Percentiles rank a stretch among this genome's conserved stretches.
These are phyloP conservation scores for Ascodesmis nigricans DNA, from an alignment of 495 filamentous ascomycete genomes.

Conservation along the genomic window DNA sequence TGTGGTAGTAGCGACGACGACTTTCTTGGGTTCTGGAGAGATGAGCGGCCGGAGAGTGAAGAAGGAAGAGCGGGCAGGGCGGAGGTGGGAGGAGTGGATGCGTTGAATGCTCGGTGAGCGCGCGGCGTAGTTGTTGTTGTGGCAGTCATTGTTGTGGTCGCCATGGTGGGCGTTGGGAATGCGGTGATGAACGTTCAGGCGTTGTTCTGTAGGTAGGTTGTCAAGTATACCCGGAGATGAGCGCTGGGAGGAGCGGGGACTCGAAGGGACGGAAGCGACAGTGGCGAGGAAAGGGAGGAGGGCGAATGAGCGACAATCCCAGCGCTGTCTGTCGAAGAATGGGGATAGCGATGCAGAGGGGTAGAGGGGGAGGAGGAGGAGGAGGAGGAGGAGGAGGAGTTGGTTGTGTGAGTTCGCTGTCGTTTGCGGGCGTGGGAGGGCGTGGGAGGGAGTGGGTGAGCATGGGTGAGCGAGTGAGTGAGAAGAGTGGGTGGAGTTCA, in stretches of 20 bases:
- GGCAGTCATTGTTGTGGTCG: constrained; percentile 11
- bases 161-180: constrained; percentile 6
- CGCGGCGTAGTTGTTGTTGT: constrained; percentile 20
- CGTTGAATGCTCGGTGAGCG: constrained; percentile 15
- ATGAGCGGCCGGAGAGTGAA: constrained; percentile 10
- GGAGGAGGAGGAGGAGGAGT: too few relatives aligned
- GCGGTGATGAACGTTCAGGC: too few relatives aligned
- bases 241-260: constrained; percentile 3
- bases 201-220: neutral
- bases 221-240: neutral
- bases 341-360: too few relatives aligned
- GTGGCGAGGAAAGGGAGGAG: neutral
- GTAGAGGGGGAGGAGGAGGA: too few relatives aligned
- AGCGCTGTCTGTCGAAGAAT: too few relatives aligned
- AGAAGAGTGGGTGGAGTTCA: too few relatives aligned
- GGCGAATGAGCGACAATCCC: constrained; percentile 12
- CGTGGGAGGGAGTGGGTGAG: neutral
- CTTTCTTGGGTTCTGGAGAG: constrained; percentile 14
- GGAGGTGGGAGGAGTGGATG: constrained; percentile 13
- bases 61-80: constrained; percentile 15
- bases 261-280: too few relatives aligned
- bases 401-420: too few relatives aligned
- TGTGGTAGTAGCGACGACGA: constrained; percentile 15
- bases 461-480: neutral
- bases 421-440: too few relatives aligned